Percentiles rank a stretch among this genome's conserved stretches.
Conservation (phyloP, 495 filamentous ascomycete genomes). For the Astrothelium subdiscretum region DNA sequence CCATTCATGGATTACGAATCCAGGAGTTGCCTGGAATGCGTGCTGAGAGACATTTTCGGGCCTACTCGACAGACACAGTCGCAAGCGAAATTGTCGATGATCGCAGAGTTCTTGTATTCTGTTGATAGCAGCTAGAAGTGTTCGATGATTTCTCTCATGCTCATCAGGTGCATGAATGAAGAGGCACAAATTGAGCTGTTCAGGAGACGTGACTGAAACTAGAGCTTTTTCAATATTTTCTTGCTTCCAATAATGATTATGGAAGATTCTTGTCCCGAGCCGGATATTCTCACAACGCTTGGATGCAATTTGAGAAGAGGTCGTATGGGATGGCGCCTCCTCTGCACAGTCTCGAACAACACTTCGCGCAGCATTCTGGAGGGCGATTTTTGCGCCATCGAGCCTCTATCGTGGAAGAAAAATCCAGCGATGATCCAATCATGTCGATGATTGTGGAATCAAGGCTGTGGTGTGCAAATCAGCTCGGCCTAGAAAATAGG, state of each 20-base stretch:
- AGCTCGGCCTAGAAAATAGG: too few relatives aligned
- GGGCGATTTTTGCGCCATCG: neutral
- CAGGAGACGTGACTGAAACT: neutral
- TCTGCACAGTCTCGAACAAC: neutral
- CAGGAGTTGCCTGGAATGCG: neutral
- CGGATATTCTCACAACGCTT: neutral
- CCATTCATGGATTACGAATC: neutral
- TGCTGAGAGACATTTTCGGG: neutral
- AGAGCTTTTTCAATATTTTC: neutral
- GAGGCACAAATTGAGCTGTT: conserved; percentile 1
- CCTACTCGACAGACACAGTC: neutral
- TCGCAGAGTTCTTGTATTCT: neutral
- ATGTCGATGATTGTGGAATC: neutral
- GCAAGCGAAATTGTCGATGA: neutral
- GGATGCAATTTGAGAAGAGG: conserved; percentile 2
- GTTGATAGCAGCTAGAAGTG: neutral
- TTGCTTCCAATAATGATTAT: neutral
- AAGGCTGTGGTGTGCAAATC: too few relatives aligned
- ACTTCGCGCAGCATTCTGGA: neutral
- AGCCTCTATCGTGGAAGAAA: conserved; percentile 1
- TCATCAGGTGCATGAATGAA: conserved; percentile 1
- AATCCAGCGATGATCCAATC: neutral
- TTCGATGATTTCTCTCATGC: conserved; percentile 2
- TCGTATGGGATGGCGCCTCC: neutral
- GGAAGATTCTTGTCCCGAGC: neutral